phyloP scores from a whole-genome alignment of 768 basidiomycete genomes.

The Agaricus blazei region DNA sequence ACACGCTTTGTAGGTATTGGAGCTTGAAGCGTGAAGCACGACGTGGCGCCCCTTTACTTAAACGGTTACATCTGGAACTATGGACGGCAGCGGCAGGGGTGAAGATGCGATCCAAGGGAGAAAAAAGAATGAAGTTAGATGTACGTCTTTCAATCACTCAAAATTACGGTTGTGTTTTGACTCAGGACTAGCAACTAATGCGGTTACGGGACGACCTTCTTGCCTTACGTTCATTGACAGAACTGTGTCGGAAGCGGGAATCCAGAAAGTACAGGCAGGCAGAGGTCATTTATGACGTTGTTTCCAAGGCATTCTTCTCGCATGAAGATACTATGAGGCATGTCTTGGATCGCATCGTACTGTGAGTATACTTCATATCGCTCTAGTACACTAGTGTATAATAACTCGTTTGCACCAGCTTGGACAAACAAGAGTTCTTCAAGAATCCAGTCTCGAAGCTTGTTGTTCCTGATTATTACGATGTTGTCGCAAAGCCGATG shows the following conservation, averaged over 20 bases:
- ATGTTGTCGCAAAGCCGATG: slow-evolving; percentile 84
- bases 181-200: slow-evolving; percentile 40
- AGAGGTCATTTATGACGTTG: slow-evolving; percentile 59
- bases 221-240: slow-evolving; percentile 58
- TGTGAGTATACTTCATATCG: slow-evolving; percentile 37
- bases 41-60: slow-evolving; percentile 88
- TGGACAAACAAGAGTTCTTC: slow-evolving; percentile 74
- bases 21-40: slow-evolving; percentile 93
- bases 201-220: slow-evolving; percentile 75
- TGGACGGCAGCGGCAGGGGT: slow-evolving; percentile 81
- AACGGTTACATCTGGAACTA: slow-evolving; percentile 91
- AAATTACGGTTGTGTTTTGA: not conserved
- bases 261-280: slow-evolving; percentile 68
- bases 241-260: slow-evolving; percentile 74
- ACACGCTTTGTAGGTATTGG: slow-evolving; percentile 87
- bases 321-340: slow-evolving; percentile 55
- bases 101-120: slow-evolving; percentile 71
- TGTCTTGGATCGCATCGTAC: slow-evolving; percentile 65
- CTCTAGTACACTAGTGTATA: not conserved
- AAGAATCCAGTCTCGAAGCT: slow-evolving; percentile 73
- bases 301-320: slow-evolving; percentile 62
- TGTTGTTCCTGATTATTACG: slow-evolving; percentile 89
- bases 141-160: slow-evolving; percentile 34
- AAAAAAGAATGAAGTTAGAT: slow-evolving; percentile 77
- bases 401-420: slow-evolving; percentile 22